Percentiles rank a stretch among this genome's conserved stretches.
Evolutionary conservation across 1,284 basidiomycete genomes (phyloP).

Genomic region (Moniliella sp.): DNA sequence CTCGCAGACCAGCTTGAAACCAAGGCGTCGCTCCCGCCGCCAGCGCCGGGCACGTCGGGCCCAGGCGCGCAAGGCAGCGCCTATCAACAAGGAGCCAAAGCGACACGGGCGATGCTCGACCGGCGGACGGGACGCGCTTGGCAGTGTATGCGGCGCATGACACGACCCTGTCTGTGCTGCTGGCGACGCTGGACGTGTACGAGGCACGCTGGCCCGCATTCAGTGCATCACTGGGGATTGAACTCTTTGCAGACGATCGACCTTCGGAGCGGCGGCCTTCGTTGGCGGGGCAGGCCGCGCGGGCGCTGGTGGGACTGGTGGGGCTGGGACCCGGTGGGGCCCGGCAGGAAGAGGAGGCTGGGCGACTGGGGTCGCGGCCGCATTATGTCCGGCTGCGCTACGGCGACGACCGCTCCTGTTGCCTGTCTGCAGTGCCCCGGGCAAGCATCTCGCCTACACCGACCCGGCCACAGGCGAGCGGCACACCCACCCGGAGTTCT

Average conservation of each 20-base stretch:
- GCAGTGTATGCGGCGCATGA: conserved; percentile 43
- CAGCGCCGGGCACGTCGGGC: too few species aligned
- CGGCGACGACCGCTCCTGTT: conserved; percentile 49
- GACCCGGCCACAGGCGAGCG: not conserved
- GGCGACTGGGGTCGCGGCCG: not conserved
- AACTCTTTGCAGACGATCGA: conserved; percentile 13
- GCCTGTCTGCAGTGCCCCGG: conserved; percentile 47
- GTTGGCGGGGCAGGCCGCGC: conserved; percentile 1
- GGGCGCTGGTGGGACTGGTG: not conserved
- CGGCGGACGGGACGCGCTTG: not conserved
- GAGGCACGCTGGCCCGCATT: conserved; percentile 44
- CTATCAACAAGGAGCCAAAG: too few species aligned
- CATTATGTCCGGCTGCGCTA: conserved; percentile 51
- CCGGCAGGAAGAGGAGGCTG: too few species aligned
- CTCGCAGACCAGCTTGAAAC: conserved; percentile 43
- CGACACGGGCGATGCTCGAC: too few species aligned
- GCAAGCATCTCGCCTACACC: conserved; percentile 42
- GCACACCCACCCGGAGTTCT: conserved; percentile 48
- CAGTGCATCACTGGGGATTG: conserved; percentile 15
- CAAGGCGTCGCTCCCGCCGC: conserved; percentile 3
- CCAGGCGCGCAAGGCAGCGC: too few species aligned
- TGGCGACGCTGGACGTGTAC: conserved; percentile 51
- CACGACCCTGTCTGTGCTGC: conserved; percentile 49
- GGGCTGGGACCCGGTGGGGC: conserved; percentile 4
- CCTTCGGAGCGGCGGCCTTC: not conserved